These are phyloP conservation scores for Penicillium coffeae DNA, from an alignment of 495 filamentous ascomycete genomes.

Conservation along the genomic window DNA sequence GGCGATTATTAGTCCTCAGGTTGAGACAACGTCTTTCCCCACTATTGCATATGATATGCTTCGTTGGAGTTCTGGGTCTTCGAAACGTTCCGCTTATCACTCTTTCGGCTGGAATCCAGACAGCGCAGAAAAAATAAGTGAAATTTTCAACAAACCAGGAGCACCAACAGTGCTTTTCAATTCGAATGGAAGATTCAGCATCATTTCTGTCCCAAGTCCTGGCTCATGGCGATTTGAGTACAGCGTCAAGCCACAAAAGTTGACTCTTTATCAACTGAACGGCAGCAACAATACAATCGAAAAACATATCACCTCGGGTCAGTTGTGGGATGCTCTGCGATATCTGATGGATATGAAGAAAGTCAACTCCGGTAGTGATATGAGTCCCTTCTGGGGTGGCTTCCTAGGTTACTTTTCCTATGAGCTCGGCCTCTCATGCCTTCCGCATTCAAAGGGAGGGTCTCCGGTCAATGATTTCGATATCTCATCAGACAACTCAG, in stretches of 20 bases:
- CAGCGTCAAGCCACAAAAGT: conserved; percentile 18
- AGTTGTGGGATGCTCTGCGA: conserved; percentile 41
- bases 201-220: conserved; percentile 40
- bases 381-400: conserved; percentile 76
- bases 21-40: conserved; percentile 20
- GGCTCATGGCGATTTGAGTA: conserved; percentile 44
- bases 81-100: conserved; percentile 24
- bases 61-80: conserved; percentile 33
- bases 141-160: conserved; percentile 33
- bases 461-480: neutral
- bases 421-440: conserved; percentile 66
- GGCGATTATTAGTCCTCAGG: conserved; percentile 21
- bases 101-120: conserved; percentile 17
- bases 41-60: conserved; percentile 34
- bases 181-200: conserved; percentile 39
- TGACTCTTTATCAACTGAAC: conserved; percentile 23
- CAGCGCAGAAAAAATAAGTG: conserved; percentile 32
- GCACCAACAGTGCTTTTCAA: conserved; percentile 40
- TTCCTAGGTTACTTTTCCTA: conserved; percentile 90
- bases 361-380: conserved; percentile 35
- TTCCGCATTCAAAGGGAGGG: conserved; percentile 31
- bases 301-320: conserved; percentile 23
- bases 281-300: conserved; percentile 10
- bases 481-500: neutral
- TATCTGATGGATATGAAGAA: conserved; percentile 53